Percentiles rank a stretch among this genome's conserved stretches.
Evolutionary conservation across 805 yeast genomes (phyloP).

Genomic region (Saturnispora besseyi): DNA sequence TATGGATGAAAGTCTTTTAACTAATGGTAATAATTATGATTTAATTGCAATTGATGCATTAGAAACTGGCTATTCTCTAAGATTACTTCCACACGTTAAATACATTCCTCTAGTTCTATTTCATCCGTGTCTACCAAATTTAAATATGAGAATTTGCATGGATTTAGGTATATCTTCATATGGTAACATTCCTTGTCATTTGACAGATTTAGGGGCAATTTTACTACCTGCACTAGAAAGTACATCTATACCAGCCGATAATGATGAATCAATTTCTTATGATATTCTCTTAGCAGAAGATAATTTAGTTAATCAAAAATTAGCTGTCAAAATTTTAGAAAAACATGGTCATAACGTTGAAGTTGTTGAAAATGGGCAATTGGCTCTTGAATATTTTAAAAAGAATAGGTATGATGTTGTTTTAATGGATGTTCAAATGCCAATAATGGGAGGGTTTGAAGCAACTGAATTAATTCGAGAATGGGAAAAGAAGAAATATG

Average conservation of each 20-base stretch:
- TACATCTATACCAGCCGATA: slow-evolving; percentile 68
- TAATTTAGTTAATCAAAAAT: slow-evolving; percentile 76
- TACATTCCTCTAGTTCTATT: slow-evolving; percentile 76
- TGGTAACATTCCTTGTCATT: slow-evolving; percentile 82
- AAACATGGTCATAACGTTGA: slow-evolving; percentile 78
- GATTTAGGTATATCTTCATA: slow-evolving; percentile 82
- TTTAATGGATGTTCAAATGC: slow-evolving; percentile 93
- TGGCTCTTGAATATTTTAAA: slow-evolving; percentile 70
- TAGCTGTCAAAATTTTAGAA: slow-evolving; percentile 77
- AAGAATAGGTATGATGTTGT: slow-evolving; percentile 67
- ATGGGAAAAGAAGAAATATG: slow-evolving; percentile 79
- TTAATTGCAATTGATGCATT: slow-evolving; percentile 76
- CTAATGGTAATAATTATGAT: slow-evolving; percentile 57
- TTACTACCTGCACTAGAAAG: slow-evolving; percentile 80
- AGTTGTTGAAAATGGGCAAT: slow-evolving; percentile 80
- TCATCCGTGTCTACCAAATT: slow-evolving; percentile 65
- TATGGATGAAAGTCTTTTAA: slow-evolving; percentile 44
- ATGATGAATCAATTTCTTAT: slow-evolving; percentile 70
- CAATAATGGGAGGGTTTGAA: slow-evolving; percentile 91
- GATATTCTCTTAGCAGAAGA: slow-evolving; percentile 78
- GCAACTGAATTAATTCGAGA: slow-evolving; percentile 81
- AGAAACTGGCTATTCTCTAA: slow-evolving; percentile 60
- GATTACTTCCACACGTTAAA: slow-evolving; percentile 67
- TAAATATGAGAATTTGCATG: slow-evolving; percentile 72
- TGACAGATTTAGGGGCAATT: slow-evolving; percentile 73